Conservation (phyloP, 164 flowering plant genomes). For the Echeveria elegans region DNA sequence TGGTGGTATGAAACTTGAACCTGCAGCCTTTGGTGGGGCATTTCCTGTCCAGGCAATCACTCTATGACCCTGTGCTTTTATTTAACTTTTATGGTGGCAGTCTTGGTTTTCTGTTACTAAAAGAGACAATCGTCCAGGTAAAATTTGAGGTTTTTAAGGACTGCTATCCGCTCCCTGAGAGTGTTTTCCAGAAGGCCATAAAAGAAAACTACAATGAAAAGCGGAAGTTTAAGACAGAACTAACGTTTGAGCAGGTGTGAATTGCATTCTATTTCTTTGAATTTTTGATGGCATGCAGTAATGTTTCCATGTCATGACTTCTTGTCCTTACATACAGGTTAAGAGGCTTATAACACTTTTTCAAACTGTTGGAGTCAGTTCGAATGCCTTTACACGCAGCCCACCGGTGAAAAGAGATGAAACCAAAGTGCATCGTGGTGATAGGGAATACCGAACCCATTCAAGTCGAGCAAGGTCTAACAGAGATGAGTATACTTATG, state of each 20-base stretch:
- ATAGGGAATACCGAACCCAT: slow-evolving; percentile 18
- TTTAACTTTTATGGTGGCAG: not conserved
- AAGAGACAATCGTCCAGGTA: slow-evolving; percentile 31
- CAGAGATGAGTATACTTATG: slow-evolving; percentile 14
- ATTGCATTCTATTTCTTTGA: slow-evolving; percentile 3
- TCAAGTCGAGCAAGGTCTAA: slow-evolving; percentile 11
- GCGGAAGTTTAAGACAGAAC: slow-evolving; percentile 59
- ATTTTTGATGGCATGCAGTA: slow-evolving; percentile 6
- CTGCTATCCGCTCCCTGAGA: slow-evolving; percentile 65
- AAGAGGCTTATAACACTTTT: slow-evolving; percentile 42
- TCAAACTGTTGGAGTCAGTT: slow-evolving; percentile 28
- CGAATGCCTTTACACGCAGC: slow-evolving; percentile 18
- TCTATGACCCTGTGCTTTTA: not conserved
- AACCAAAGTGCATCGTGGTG: slow-evolving; percentile 12
- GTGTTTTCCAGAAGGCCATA: slow-evolving; percentile 60
- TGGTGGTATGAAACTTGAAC: slow-evolving; percentile 69
- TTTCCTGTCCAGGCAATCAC: slow-evolving; percentile 56
- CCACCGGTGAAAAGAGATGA: slow-evolving; percentile 11
- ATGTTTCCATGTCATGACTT: slow-evolving; percentile 1
- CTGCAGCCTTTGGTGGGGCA: slow-evolving; percentile 57
- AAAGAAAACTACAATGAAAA: slow-evolving; percentile 47
- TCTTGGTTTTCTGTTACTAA: not conserved
- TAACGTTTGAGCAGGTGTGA: slow-evolving; percentile 53
- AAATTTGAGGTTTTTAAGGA: slow-evolving; percentile 47
- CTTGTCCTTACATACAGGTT: slow-evolving; percentile 40